phyloP scores from a whole-genome alignment of 192 early-diverging fungal species.

The Chytriomyces sp. region DNA sequence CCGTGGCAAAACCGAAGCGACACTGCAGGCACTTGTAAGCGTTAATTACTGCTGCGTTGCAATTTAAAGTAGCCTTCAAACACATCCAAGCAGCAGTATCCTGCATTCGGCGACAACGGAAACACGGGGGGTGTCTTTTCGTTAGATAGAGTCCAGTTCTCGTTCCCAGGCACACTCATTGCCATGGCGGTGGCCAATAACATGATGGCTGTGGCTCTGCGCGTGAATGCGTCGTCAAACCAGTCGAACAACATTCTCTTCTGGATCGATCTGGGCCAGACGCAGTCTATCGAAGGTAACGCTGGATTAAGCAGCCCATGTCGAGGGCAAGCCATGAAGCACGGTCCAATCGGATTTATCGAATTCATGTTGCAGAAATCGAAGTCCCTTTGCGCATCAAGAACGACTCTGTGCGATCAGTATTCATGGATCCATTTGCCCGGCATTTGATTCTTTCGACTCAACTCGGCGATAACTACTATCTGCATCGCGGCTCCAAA shows the following conservation, averaged over 20 bases:
- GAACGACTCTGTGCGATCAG: slow-evolving; percentile 67
- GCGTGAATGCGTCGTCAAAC: slow-evolving; percentile 43
- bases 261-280: slow-evolving; percentile 88
- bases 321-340: background rate
- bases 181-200: slow-evolving; percentile 83
- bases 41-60: too few species aligned
- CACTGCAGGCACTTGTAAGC: too few species aligned
- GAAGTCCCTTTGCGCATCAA: slow-evolving; percentile 67
- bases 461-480: slow-evolving; percentile 89
- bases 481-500: slow-evolving; percentile 85
- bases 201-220: slow-evolving; percentile 79
- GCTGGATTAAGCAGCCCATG: background rate
- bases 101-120: too few species aligned
- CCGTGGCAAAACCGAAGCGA: too few species aligned
- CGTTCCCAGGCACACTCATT: slow-evolving; percentile 76
- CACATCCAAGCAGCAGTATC: too few species aligned
- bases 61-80: too few species aligned
- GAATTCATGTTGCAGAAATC: slow-evolving; percentile 60
- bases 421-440: slow-evolving; percentile 88
- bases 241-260: slow-evolving; percentile 53
- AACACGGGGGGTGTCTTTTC: slow-evolving; percentile 58
- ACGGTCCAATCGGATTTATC: background rate
- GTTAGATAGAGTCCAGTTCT: slow-evolving; percentile 88
- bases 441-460: slow-evolving; percentile 89
- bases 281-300: slow-evolving; percentile 76